Evolutionary conservation across 169 alveolate species (phyloP).

Genomic region (Theileria orientalis): DNA sequence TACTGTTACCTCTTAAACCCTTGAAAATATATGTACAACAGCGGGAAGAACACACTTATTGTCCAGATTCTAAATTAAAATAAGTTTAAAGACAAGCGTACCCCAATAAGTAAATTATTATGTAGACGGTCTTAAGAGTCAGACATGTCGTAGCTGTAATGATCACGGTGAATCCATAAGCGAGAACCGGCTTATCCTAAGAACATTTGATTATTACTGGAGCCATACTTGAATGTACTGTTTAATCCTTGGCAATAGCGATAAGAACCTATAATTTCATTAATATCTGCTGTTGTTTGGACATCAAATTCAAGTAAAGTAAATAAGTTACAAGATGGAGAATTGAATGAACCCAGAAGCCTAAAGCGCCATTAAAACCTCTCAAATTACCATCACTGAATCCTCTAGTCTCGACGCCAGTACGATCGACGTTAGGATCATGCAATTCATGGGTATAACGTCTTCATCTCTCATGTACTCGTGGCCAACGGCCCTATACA

Average conservation of each 20-base stretch:
- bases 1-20: slow-evolving; percentile 41
- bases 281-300: not conserved
- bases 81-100: not conserved
- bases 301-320: not conserved
- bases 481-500: slow-evolving; percentile 19
- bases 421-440: slow-evolving; percentile 37
- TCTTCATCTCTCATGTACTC: slow-evolving; percentile 47
- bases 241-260: slow-evolving; percentile 47
- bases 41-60: slow-evolving; percentile 34
- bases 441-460: slow-evolving; percentile 60
- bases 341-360: slow-evolving; percentile 56
- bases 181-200: not conserved
- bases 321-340: slow-evolving; percentile 29
- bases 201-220: not conserved
- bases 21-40: slow-evolving; percentile 52
- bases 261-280: slow-evolving; percentile 45
- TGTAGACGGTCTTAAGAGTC: slow-evolving; percentile 25
- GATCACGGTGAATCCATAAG: slow-evolving; percentile 22
- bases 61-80: slow-evolving; percentile 12
- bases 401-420: slow-evolving; percentile 52
- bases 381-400: slow-evolving; percentile 27
- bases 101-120: slow-evolving; percentile 40
- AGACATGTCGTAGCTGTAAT: slow-evolving; percentile 23
- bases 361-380: slow-evolving; percentile 8
- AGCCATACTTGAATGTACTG: slow-evolving; percentile 31